A percentile compares a stretch with the other conserved stretches of the same genome.
phyloP scores from a whole-genome alignment of 768 basidiomycete genomes.

The Glaciozyma martinii region DNA sequence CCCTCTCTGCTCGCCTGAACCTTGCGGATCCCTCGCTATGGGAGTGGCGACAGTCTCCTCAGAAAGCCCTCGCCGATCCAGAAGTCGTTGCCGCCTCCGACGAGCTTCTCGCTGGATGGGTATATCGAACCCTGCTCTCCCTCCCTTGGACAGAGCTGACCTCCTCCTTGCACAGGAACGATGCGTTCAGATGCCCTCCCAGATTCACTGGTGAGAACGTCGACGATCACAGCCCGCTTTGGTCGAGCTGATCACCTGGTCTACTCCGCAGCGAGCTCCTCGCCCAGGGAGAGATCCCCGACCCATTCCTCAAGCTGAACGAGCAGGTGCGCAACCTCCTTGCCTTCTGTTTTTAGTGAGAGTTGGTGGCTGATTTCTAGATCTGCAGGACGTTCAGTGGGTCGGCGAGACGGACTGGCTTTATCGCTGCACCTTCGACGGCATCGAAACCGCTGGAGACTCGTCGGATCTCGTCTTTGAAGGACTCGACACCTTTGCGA shows the following conservation, averaged over 20 bases:
- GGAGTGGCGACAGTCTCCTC: slow-evolving; percentile 4
- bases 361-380: rapidly evolving
- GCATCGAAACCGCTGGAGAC: slow-evolving; percentile 46
- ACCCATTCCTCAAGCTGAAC: slow-evolving; percentile 12
- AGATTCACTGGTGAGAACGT: slow-evolving; percentile 5
- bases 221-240: too few species aligned
- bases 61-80: neutral
- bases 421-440: slow-evolving; percentile 60
- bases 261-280: slow-evolving; percentile 16
- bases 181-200: slow-evolving; percentile 5
- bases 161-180: neutral
- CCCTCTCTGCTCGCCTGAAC: too few species aligned
- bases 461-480: slow-evolving; percentile 75
- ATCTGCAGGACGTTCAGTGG: slow-evolving; percentile 42
- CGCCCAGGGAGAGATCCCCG: neutral
- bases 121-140: too few species aligned
- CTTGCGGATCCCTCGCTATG: slow-evolving; percentile 1
- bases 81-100: too few species aligned
- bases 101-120: too few species aligned
- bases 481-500: slow-evolving; percentile 80
- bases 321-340: slow-evolving; percentile 26
- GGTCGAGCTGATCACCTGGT: too few species aligned
- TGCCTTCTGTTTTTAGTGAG: too few species aligned
- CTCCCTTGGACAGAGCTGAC: too few species aligned
- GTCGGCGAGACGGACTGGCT: slow-evolving; percentile 78